Evolutionary conservation across 169 alveolate species (phyloP), one percentile per base, ranked within the genome.

Genomic region (Plasmodium fragile): DNA sequence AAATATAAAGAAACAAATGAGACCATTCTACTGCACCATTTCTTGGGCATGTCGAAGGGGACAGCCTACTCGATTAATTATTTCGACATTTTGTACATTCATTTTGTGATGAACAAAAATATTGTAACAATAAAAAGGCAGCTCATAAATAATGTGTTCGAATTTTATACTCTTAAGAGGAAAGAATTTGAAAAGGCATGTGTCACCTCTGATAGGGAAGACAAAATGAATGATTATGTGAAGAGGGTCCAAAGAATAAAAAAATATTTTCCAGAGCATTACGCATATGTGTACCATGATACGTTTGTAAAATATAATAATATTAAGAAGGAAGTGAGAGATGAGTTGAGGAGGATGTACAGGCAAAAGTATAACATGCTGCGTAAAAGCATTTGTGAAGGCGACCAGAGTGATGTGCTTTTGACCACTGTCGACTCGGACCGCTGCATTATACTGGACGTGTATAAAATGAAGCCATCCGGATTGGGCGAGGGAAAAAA

Each of bases 251-350:
- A 36, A 43, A 78, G 65, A 28, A 28, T 89, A 59, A 39, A 55
- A 5, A 89, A 89, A 28, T 89, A 89, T 59, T 89, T 89, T 13
- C 90, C 43, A 32, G 89, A 39, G 6, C 22, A 89, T n/a, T 36
- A 89, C 70, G 71, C 75, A 16, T 39, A 78, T 89, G 81, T 89
- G 89, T 89, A 89, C 43, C 65, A 89, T 52, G 81, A 89, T 49
- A 78, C 77, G n/a, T 89, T 78, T 49, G 22, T 18, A 34, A 89
- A 89, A 59, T 89, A 78, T 89, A 39, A 41, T 34, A 89, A 65
- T 30, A 25, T 78, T 30, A 89, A 22, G 36, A 78, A 32, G 81
- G 49, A 65, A 71, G 16, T 55, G 8, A 77, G 36, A 32, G 7
- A 55, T 4, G 28, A 55, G 11, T 4, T 89, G 11, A 89, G 49